A percentile compares a stretch with the other conserved stretches of the same genome.
phyloP scores from a whole-genome alignment of 2,329 filamentous ascomycete genomes.

The Botrytis galanthina region DNA sequence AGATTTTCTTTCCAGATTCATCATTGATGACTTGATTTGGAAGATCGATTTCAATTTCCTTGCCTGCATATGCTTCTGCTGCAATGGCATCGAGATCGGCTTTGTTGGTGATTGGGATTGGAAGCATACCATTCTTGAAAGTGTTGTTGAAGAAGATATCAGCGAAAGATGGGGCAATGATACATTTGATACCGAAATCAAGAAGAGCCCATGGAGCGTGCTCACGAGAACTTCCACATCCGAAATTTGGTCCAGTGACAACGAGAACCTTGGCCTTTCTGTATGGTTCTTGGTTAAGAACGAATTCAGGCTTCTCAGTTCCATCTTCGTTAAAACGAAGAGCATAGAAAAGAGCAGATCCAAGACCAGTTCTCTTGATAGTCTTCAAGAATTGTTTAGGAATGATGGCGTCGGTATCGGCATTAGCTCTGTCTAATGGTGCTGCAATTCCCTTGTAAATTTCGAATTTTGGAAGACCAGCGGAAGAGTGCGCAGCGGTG shows the following conservation, averaged over 20 bases:
- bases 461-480: conserved; percentile 70
- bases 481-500: conserved; percentile 47
- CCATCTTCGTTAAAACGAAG: conserved; percentile 75
- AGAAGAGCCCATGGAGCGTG: conserved; percentile 96
- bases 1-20: conserved; percentile 68
- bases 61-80: conserved; percentile 69
- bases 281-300: conserved; percentile 90
- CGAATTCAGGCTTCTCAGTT: conserved; percentile 73
- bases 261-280: conserved; percentile 83
- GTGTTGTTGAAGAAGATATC: conserved; percentile 99
- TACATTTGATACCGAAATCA: conserved; percentile 91
- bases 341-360: conserved; percentile 80
- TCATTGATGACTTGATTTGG: conserved; percentile 78
- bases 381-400: conserved; percentile 99
- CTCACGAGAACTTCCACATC: conserved; percentile 88
- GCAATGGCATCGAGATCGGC: conserved; percentile 21
- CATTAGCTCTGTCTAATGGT: conserved; percentile 81
- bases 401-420: conserved; percentile 99
- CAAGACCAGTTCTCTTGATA: conserved; percentile 95
- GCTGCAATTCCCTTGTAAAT: conserved; percentile 83
- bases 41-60: conserved; percentile 85
- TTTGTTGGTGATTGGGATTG: conserved; percentile 63
- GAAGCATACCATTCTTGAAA: conserved; percentile 99
- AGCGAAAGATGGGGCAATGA: conserved; percentile 86
- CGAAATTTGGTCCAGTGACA: conserved; percentile 89